Evolutionary conservation across 108 stramenopile species (phyloP).

Genomic region (Bacterosira constricta): DNA sequence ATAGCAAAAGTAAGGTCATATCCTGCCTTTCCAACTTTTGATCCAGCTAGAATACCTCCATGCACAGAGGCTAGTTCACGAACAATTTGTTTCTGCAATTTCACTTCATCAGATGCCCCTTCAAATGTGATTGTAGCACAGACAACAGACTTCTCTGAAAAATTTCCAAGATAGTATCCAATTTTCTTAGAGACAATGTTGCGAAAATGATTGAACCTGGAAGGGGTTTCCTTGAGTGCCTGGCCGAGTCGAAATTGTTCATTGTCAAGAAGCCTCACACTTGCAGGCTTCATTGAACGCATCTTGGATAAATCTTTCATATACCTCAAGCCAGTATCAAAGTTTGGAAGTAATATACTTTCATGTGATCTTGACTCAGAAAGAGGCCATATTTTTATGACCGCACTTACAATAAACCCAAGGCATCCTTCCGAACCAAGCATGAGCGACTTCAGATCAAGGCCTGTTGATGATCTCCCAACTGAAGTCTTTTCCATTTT

Average conservation of each 20-base stretch:
- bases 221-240: slow-evolving; percentile 66
- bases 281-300: slow-evolving; percentile 69
- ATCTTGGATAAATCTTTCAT: slow-evolving; percentile 67
- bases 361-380: slow-evolving; percentile 70
- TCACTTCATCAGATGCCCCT: slow-evolving; percentile 71
- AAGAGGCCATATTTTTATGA: slow-evolving; percentile 84
- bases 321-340: slow-evolving; percentile 80
- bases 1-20: slow-evolving; percentile 95
- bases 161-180: slow-evolving; percentile 30
- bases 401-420: slow-evolving; percentile 89
- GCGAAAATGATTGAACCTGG: slow-evolving; percentile 43
- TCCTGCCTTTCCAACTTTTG: slow-evolving; percentile 75
- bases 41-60: slow-evolving; percentile 83
- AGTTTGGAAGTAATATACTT: slow-evolving; percentile 75
- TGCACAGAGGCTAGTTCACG: slow-evolving; percentile 43
- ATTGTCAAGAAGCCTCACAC: slow-evolving; percentile 92
- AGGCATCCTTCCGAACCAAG: slow-evolving; percentile 93
- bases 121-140: slow-evolving; percentile 92
- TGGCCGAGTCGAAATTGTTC: slow-evolving; percentile 92
- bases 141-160: slow-evolving; percentile 59
- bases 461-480: slow-evolving; percentile 78
- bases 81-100: slow-evolving; percentile 63
- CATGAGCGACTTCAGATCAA: slow-evolving; percentile 79
- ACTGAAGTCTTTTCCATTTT: slow-evolving; percentile 38
- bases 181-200: slow-evolving; percentile 37